Base-by-base conservation (phyloP, 169 alveolate genomes). In the Eimeria nieschulzi region DNA sequence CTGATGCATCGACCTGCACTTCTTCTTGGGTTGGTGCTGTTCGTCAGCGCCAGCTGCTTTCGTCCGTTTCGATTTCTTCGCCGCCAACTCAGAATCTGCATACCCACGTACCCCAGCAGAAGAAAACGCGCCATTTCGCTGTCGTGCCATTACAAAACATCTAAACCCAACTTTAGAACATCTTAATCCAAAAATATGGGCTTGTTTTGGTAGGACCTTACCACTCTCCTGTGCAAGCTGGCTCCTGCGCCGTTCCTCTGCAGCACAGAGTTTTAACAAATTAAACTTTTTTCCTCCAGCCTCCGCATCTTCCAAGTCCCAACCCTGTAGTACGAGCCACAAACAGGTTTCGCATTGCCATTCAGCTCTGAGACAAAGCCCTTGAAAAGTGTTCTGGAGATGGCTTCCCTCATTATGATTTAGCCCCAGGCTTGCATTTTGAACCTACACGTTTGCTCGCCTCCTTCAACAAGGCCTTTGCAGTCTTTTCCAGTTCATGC, bases 291-390 rank as follows among this genome's bases (percentile, higher is more conserved):
- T 10, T 8, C 21, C 59, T 71, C 25, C 59, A 10, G 59, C 56
- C 6, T 51, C 80, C 25, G 56, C 80, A 9, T 51, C 53, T 71
- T 71, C 80, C 56, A 71, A 15, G 56, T 71, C 80, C 80, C 80
- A 71, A 17, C 33, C 80, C 80, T 71, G 56, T 17, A 26, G 80
- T 55, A 66, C 7, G 10, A 2, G 39, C 76, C 76, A 17, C 39
- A 19, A 5, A 17, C 21, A 66, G 15, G 46, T 10, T 39, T 15
- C 21, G 0, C 7, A 10, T n/a, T 23, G 17, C 23, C 13, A 66
- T 23, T n/a, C 2, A 66, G 23, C 5, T 66, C 12, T 66, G 19
- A 66, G 23, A 26, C 6, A 19, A 66, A 66, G 26, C 13, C 25
- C 76, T 21, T 17, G 17, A 66, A 13, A n/a, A 2, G 46, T 5